phyloP scores from a whole-genome alignment of 2,329 filamentous ascomycete species.

The Xylaria hypoxylon region DNA sequence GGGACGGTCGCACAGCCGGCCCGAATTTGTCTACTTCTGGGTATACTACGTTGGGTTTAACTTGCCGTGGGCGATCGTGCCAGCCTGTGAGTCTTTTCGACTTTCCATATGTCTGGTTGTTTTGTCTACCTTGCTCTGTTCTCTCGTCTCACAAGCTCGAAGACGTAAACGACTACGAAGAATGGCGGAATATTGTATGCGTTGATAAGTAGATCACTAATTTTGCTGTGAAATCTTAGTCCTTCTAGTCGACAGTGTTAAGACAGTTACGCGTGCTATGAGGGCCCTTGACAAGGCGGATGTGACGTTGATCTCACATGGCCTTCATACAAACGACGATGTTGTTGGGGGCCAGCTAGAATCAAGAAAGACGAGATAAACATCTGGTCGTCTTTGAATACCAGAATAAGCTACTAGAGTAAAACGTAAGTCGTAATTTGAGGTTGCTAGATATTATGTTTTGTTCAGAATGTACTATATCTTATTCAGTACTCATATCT shows the following conservation, averaged over 20 bases:
- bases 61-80: conserved; percentile 69
- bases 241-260: conserved; percentile 46
- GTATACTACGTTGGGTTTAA: conserved; percentile 73
- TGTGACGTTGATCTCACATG: conserved; percentile 39
- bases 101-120: neutral
- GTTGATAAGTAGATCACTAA: neutral
- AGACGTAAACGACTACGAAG: neutral
- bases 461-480: neutral
- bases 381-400: neutral
- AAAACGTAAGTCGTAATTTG: neutral
- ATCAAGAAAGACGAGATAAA: conserved; percentile 45
- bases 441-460: neutral
- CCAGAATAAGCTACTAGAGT: too few species aligned
- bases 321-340: conserved; percentile 22
- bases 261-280: conserved; percentile 44
- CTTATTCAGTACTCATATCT: neutral
- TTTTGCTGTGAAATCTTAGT: conserved; percentile 37
- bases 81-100: conserved; percentile 59
- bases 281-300: conserved; percentile 46
- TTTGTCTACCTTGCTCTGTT: neutral
- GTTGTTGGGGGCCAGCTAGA: conserved; percentile 23
- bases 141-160: neutral
- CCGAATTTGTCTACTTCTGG: conserved; percentile 72
- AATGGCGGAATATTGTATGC: neutral
- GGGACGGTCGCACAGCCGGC: conserved; percentile 65